These are phyloP conservation scores for Quercus lobata DNA, from an alignment of 331 rosid species.

Conservation along the genomic window DNA sequence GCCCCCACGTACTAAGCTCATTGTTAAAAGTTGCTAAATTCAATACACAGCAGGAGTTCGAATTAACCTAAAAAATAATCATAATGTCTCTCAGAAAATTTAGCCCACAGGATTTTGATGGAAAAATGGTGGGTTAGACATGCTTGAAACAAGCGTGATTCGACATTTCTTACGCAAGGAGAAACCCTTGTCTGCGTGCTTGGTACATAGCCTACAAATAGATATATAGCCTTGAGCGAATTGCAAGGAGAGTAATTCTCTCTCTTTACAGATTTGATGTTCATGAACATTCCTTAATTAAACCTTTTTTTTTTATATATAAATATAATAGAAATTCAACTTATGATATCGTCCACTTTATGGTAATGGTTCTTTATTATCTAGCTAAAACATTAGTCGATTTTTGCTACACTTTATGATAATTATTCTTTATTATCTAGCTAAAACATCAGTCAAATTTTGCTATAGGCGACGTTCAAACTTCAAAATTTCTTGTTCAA, in stretches of 20 bases:
- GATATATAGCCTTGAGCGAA: not conserved
- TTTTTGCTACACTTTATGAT: too few species aligned
- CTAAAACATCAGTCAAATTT: too few species aligned
- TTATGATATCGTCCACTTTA: too few species aligned
- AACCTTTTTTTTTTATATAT: too few species aligned
- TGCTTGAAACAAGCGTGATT: not conserved
- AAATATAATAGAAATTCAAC: too few species aligned
- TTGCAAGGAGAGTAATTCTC: not conserved
- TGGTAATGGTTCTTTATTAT: too few species aligned
- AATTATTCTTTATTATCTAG: too few species aligned
- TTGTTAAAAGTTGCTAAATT: not conserved
- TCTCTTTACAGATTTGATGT: not conserved
- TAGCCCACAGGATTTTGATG: not conserved
- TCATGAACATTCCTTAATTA: conserved; percentile 11
- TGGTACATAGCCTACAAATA: not conserved
- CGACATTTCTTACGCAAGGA: not conserved
- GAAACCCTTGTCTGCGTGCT: not conserved
- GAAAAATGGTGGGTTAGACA: not conserved
- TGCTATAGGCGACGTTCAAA: too few species aligned
- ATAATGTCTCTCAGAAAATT: not conserved
- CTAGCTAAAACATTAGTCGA: too few species aligned
- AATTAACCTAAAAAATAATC: not conserved
- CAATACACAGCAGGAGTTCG: not conserved
- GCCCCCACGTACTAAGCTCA: not conserved
- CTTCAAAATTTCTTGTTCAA: too few species aligned